Base-by-base conservation (phyloP, 2,329 filamentous ascomycete genomes). In the Colletotrichum sp. region DNA sequence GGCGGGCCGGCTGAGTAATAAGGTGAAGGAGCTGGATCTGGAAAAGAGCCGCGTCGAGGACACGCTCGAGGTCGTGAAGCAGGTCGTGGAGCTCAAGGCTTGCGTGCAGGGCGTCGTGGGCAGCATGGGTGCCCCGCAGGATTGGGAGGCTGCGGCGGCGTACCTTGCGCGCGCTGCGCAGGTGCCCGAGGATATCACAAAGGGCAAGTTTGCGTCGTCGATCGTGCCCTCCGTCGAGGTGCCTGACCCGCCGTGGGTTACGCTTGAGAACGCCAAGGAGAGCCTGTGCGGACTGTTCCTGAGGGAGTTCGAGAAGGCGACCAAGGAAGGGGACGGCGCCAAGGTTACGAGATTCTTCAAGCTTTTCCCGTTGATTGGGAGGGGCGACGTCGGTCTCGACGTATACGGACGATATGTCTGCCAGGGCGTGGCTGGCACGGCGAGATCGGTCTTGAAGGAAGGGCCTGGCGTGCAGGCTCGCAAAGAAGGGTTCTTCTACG, bases 321-420 rank as follows among this genome's bases (percentile, higher is more conserved):
- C 96, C 3, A 90, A 92, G 77, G 96, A 97, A 57, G 94, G 92
- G n/a, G 96, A 99, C 81, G 96, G 95, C 5, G 91, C 95, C 28
- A 95, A 95, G 83, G 95, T 99, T 69, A 98, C 97, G 2, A 90
- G 97, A 57, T 99, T 99, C 88, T 99, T 99, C 88, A 99, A 99
- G 87, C 88, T 99, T 49, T 99, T 99, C 81, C 97, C 97, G 18
- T 88, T 99, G 44, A 98, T 99, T 82, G 96, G 95, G 16, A 91
- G 96, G 77, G 93, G 95, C 4, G 95, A 98, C 71, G 95, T 96
- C 9, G 97, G 97, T 1, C 85, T 99, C 72, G 96, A 99, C 85
- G 95, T 98, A 5, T 99, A 99, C 83, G 97, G 97, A 2, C 92
- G 94, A 79, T 99, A 99, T 84, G 96, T 99, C 34, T 99, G 97